Conservation (phyloP, 129 eudicot species). For the Chrysanthemum makinoi region DNA sequence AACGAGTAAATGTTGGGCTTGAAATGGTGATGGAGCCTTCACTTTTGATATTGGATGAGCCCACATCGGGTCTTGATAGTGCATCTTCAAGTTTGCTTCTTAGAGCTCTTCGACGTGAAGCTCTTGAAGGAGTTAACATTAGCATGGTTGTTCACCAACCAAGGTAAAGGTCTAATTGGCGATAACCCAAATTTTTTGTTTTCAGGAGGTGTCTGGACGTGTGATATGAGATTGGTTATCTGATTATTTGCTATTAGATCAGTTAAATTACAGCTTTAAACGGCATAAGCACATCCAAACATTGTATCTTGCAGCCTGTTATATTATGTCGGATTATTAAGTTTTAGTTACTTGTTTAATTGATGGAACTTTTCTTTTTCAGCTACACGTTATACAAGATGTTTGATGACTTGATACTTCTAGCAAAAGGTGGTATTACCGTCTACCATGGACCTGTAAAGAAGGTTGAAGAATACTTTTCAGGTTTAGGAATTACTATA, state of each 20-base stretch:
- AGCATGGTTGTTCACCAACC: constrained; percentile 96
- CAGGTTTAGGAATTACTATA: constrained; percentile 64
- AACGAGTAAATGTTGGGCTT: constrained; percentile 79
- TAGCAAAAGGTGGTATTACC: constrained; percentile 82
- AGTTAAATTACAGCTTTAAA: not conserved
- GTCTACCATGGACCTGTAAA: constrained; percentile 80
- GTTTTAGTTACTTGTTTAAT: not conserved
- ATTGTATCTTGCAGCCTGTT: no score
- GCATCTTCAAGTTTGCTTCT: constrained; percentile 80
- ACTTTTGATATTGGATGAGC: constrained; percentile 75
- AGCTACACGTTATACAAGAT: constrained; percentile 83
- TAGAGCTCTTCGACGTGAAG: constrained; percentile 84
- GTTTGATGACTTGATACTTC: constrained; percentile 87
- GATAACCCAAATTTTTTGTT: not conserved
- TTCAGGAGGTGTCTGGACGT: not conserved
- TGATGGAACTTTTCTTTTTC: constrained; percentile 21
- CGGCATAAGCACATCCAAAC: no score
- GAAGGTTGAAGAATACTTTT: constrained; percentile 80
- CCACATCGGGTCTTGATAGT: constrained; percentile 87
- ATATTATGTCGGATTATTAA: no score
- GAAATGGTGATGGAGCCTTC: constrained; percentile 98
- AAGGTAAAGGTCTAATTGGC: constrained; percentile 32
- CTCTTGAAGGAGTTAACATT: constrained; percentile 86
- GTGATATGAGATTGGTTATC: not conserved
- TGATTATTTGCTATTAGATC: not conserved